phyloP scores from a whole-genome alignment of 768 basidiomycete genomes.

The Mycena galopus region DNA sequence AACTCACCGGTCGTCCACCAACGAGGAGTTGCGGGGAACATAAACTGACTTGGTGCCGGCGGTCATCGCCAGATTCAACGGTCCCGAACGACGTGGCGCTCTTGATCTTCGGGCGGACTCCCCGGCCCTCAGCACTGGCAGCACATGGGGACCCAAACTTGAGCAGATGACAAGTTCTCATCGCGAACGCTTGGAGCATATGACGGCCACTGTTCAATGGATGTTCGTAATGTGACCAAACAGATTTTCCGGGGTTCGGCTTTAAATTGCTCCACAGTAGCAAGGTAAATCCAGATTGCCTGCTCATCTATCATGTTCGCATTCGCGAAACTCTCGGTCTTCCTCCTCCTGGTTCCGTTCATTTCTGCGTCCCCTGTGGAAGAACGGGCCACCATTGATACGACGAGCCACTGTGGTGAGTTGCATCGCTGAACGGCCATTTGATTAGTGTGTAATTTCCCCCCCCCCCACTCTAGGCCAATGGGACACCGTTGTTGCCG shows the following conservation, averaged over 20 bases:
- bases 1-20: slow-evolving; percentile 10
- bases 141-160: slow-evolving; percentile 2
- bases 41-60: not conserved
- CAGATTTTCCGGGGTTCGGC: slow-evolving; percentile 20
- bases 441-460: not conserved
- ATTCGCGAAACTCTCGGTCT: slow-evolving; percentile 42
- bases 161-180: slow-evolving; percentile 3
- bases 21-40: slow-evolving; percentile 4
- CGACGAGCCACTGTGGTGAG: slow-evolving; percentile 29
- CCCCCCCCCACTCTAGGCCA: slow-evolving; percentile 15
- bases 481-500: slow-evolving; percentile 2
- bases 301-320: slow-evolving; percentile 22
- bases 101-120: slow-evolving; percentile 8
- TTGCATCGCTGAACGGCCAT: slow-evolving; percentile 35
- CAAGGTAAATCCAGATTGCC: not conserved
- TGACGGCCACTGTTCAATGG: slow-evolving; percentile 20
- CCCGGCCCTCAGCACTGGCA: not conserved
- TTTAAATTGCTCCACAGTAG: slow-evolving; percentile 7
- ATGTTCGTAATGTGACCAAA: slow-evolving; percentile 9
- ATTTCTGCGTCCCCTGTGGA: slow-evolving; percentile 48
- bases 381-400: slow-evolving; percentile 38
- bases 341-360: slow-evolving; percentile 47
- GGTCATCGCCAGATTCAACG: slow-evolving; percentile 7
- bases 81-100: slow-evolving; percentile 5
- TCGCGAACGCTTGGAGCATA: slow-evolving; percentile 8